Evolutionary conservation across 305 asterid genomes (phyloP).

Genomic region (Solanum chacoense): DNA sequence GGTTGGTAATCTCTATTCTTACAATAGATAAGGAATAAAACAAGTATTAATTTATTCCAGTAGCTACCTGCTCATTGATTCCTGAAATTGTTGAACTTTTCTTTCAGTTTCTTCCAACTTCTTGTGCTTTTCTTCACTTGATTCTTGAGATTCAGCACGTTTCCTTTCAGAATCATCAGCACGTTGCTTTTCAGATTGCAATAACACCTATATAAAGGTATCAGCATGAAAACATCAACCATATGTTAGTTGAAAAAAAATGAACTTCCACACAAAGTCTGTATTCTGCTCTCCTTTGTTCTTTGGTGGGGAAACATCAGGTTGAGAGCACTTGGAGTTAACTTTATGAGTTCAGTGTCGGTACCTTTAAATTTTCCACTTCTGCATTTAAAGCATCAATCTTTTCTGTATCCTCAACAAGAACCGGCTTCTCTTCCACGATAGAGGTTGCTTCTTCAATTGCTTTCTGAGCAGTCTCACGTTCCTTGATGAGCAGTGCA

Average conservation of each 20-base stretch:
- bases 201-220: constrained; percentile 25
- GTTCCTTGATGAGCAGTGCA: constrained; percentile 9
- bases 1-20: not conserved
- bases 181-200: constrained; percentile 66
- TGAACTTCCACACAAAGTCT: not conserved
- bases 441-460: constrained; percentile 13
- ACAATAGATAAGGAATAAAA: not conserved
- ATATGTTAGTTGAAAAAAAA: not conserved
- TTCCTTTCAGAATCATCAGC: constrained; percentile 71
- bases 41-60: not conserved
- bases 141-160: constrained; percentile 41
- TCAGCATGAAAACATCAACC: not conserved
- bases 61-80: constrained; percentile 70
- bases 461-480: constrained; percentile 15
- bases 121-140: constrained; percentile 61
- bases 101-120: constrained; percentile 85
- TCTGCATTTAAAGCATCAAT: constrained; percentile 64
- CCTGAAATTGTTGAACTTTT: constrained; percentile 76
- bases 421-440: constrained; percentile 36
- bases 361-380: constrained; percentile 64
- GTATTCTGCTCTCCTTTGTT: not conserved
- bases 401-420: constrained; percentile 75
- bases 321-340: not conserved
- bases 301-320: not conserved
- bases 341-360: constrained; percentile 7